A percentile compares a stretch with the other conserved stretches of the same genome.
Conservation (phyloP, 257 asterid genomes). For the Penstemon davidsonii region DNA sequence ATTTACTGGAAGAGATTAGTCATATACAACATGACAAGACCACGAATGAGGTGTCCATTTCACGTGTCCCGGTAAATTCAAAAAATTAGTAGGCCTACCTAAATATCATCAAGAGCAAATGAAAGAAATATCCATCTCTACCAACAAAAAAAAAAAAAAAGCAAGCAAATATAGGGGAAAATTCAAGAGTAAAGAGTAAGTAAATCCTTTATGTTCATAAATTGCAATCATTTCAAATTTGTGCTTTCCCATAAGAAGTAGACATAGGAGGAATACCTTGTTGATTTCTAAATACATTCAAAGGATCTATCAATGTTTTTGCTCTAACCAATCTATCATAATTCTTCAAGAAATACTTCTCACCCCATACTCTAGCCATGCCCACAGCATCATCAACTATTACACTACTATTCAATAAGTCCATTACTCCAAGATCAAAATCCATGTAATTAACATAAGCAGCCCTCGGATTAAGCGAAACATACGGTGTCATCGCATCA, state of each 20-base stretch:
- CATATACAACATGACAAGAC: too few species aligned
- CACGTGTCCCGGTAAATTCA: too few species aligned
- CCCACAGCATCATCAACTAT: constrained; percentile 40
- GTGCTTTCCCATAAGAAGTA: constrained; percentile 14
- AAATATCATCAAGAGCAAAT: too few species aligned
- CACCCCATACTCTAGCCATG: constrained; percentile 68
- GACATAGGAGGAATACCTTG: constrained; percentile 70
- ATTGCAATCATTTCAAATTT: not conserved
- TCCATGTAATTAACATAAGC: constrained; percentile 82
- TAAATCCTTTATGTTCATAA: too few species aligned
- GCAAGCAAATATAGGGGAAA: too few species aligned
- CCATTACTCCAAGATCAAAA: constrained; percentile 65
- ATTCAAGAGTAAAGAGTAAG: too few species aligned
- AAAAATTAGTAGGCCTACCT: too few species aligned
- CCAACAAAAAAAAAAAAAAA: too few species aligned
- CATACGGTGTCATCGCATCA: constrained; percentile 50
- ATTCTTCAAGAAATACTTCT: constrained; percentile 65
- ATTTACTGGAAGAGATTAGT: too few species aligned
- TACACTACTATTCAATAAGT: not conserved
- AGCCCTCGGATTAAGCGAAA: constrained; percentile 56
- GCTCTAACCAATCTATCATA: constrained; percentile 67
- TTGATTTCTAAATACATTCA: constrained; percentile 54
- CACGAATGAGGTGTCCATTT: too few species aligned
- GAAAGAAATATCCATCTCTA: too few species aligned
- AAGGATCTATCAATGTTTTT: constrained; percentile 61